Percentiles rank a stretch among this genome's conserved stretches.
Conservation (phyloP, 2,329 filamentous ascomycete species). For the Aspergillus sclerotialis region DNA sequence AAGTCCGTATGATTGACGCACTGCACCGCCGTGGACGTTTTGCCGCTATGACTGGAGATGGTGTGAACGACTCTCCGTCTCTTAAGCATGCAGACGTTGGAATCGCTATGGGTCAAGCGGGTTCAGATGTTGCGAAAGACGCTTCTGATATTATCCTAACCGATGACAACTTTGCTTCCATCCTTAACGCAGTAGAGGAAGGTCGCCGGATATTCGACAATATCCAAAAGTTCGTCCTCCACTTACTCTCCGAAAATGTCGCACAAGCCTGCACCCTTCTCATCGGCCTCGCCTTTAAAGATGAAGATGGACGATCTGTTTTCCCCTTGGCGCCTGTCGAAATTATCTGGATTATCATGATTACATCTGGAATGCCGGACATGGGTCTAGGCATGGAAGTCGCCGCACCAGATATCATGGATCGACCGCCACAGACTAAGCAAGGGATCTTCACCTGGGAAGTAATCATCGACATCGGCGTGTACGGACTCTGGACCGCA, state of each 20-base stretch:
- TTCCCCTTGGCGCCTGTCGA: slow-evolving; percentile 77
- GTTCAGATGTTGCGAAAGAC: slow-evolving; percentile 70
- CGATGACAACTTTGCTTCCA: slow-evolving; percentile 79
- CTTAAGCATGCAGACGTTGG: slow-evolving; percentile 73
- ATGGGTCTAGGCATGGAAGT: slow-evolving; percentile 76
- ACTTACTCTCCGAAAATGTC: slow-evolving; percentile 69
- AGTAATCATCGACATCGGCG: slow-evolving; percentile 67
- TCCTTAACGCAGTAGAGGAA: slow-evolving; percentile 71
- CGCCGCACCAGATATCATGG: slow-evolving; percentile 67
- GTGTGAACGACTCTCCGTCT: slow-evolving; percentile 77
- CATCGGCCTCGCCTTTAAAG: slow-evolving; percentile 72
- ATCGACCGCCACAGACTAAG: slow-evolving; percentile 64
- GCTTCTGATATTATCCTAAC: slow-evolving; percentile 59
- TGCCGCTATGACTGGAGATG: slow-evolving; percentile 80
- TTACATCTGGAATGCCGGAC: slow-evolving; percentile 75
- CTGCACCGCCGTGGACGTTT: slow-evolving; percentile 52
- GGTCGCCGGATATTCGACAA: slow-evolving; percentile 79
- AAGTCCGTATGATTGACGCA: slow-evolving; percentile 74
- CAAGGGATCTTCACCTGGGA: slow-evolving; percentile 67
- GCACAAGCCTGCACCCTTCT: slow-evolving; percentile 74
- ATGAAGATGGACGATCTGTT: slow-evolving; percentile 60
- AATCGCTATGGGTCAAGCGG: slow-evolving; percentile 73
- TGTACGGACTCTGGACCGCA: slow-evolving; percentile 69
- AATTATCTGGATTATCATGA: slow-evolving; percentile 88
- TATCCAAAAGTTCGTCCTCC: slow-evolving; percentile 77